These are phyloP conservation scores for Quercus tomentella DNA, from an alignment of 331 rosid genomes.

Conservation along the genomic window DNA sequence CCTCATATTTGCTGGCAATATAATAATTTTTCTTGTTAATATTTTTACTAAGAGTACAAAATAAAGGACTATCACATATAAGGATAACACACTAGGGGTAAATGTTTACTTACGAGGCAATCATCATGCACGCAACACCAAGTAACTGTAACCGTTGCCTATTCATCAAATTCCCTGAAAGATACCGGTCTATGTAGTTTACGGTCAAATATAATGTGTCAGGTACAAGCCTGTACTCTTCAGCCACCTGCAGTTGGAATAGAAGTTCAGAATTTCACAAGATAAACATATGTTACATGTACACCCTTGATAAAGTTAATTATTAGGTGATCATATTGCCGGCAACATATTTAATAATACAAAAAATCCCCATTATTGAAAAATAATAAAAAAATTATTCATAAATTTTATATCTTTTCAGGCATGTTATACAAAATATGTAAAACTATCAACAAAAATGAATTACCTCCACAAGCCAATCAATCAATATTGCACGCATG, in stretches of 20 bases:
- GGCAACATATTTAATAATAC: background rate
- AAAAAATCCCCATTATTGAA: background rate
- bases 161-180: slow-evolving; percentile 78
- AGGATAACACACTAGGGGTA: background rate
- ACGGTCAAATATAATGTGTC: slow-evolving; percentile 87
- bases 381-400: background rate
- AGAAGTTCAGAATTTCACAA: slow-evolving; percentile 12
- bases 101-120: slow-evolving; percentile 77
- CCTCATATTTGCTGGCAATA: slow-evolving; percentile 79
- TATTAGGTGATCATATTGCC: background rate
- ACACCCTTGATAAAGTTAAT: background rate
- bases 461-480: slow-evolving; percentile 93
- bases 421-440: background rate
- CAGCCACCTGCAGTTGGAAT: slow-evolving; percentile 69
- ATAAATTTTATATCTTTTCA: background rate
- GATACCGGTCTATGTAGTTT: slow-evolving; percentile 84
- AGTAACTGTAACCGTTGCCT: slow-evolving; percentile 79
- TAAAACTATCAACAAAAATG: background rate
- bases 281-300: background rate
- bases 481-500: slow-evolving; percentile 81
- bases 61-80: background rate
- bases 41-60: background rate
- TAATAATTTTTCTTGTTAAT: background rate
- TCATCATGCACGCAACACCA: slow-evolving; percentile 98
- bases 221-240: slow-evolving; percentile 90